Evolutionary conservation across 345 rosid genomes (phyloP), one percentile per base, ranked within the genome.

Genomic region (Salix exigua): DNA sequence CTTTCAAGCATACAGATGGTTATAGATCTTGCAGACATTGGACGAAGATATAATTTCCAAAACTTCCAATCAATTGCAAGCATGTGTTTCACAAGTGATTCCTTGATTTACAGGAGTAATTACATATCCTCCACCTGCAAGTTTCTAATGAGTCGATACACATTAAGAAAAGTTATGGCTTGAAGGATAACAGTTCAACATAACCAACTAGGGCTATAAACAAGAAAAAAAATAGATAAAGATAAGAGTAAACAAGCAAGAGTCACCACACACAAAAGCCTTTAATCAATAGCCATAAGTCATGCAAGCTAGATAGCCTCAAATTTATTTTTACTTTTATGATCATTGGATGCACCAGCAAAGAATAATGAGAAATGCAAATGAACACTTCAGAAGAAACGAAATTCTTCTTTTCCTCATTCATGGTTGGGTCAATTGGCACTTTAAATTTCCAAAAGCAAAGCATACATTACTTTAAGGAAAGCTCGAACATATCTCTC

Each of bases 51-150:
- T 71, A 88, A 74, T 80, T 89, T 94, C 97, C 97, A 92, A 72
- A 80, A 90, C 81, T 89, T 92, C 99, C 99, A 93, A 78, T 96
- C 94, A 71, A 92, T 82, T 31, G 99, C 88, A 75, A 93, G 88
- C 99, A 96, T 96, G 85, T 93, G 97, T 74, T 90, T 96, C 35
- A 96, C 97, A 42, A 88, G 76, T 26, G 99, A 89, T 88, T 68
- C 92, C 98, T 71, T 93, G 84, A 83, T 82, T 82, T 42, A 83
- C 81, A 1, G 98, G 99, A 78, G 91, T 84, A 73, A 93, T 84
- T 23, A 93, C 97, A 76, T 86, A 96, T 66, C 99, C 99, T 70
- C 97, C 97, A 86, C 99, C 99, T 96, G 82, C 75, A 83, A 66
- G 66, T 71, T 79, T 53, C 4, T n/a, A 23, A 72, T 25, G 55